Conservation (phyloP, 345 rosid species). For the Pelargonium nanum region DNA sequence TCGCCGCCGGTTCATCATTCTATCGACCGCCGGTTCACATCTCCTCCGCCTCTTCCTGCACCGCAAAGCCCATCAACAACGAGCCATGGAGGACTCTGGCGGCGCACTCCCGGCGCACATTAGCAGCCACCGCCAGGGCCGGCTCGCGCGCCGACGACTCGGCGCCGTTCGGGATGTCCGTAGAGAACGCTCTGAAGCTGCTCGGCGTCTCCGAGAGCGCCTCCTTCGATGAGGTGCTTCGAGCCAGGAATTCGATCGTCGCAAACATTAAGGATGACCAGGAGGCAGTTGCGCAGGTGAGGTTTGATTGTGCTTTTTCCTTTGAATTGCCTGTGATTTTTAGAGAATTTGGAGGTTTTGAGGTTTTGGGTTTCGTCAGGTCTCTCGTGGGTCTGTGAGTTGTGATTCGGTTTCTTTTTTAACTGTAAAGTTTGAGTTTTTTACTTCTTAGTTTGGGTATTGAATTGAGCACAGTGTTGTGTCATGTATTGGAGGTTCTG, state of each 20-base stretch:
- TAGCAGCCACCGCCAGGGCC: conserved; percentile 30
- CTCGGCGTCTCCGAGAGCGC: conserved; percentile 82
- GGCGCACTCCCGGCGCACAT: conserved; percentile 26
- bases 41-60: conserved; percentile 8
- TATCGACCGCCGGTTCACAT: conserved; percentile 18
- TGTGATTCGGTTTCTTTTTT: not conserved
- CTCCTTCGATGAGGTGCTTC: conserved; percentile 86
- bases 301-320: not conserved
- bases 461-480: not conserved
- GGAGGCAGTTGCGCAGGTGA: conserved; percentile 73
- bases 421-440: not conserved
- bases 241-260: conserved; percentile 77
- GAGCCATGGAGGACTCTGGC: conserved; percentile 35
- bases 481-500: not conserved
- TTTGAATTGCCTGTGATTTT: not conserved
- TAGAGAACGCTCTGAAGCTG: conserved; percentile 85
- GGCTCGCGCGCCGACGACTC: conserved; percentile 85
- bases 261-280: conserved; percentile 70
- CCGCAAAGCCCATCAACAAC: conserved; percentile 15
- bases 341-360: not conserved
- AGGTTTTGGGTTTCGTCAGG: not conserved
- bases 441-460: not conserved
- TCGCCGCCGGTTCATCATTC: conserved; percentile 29
- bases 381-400: not conserved
- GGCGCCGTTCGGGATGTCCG: conserved; percentile 82